These are phyloP conservation scores for Entoloma clypeatum DNA, from an alignment of 1,284 basidiomycete species.

Conservation along the genomic window DNA sequence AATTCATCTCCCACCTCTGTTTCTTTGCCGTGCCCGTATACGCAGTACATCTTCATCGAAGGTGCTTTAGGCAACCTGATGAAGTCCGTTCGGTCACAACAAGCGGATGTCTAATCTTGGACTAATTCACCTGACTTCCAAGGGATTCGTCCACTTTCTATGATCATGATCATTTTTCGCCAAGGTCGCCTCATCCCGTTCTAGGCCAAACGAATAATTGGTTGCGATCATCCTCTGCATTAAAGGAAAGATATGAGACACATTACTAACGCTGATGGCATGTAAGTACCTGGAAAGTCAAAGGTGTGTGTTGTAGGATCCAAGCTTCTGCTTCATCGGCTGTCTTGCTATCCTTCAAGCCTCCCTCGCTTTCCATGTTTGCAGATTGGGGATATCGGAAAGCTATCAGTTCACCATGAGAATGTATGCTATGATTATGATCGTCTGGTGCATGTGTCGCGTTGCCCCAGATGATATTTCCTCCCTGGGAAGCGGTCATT, in stretches of 20 bases:
- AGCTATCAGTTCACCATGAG: slow-evolving; percentile 80
- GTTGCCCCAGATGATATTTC: slow-evolving; percentile 89
- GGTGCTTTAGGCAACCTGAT: slow-evolving; percentile 84
- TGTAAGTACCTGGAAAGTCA: slow-evolving; percentile 81
- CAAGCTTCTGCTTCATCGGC: slow-evolving; percentile 72
- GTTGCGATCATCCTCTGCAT: slow-evolving; percentile 79
- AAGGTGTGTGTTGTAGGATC: slow-evolving; percentile 83
- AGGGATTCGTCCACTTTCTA: slow-evolving; percentile 92
- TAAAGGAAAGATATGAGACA: neutral
- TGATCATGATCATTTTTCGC: slow-evolving; percentile 68
- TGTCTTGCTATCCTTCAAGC: slow-evolving; percentile 68
- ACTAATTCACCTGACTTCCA: slow-evolving; percentile 70
- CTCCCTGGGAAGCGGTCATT: slow-evolving; percentile 54
- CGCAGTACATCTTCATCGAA: slow-evolving; percentile 89
- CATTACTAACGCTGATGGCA: slow-evolving; percentile 15
- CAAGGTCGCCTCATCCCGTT: slow-evolving; percentile 67
- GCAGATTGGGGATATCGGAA: slow-evolving; percentile 51
- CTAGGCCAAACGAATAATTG: slow-evolving; percentile 95
- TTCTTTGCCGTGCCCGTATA: slow-evolving; percentile 95
- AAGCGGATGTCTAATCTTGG: neutral
- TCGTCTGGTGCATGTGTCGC: slow-evolving; percentile 76
- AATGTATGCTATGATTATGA: slow-evolving; percentile 52
- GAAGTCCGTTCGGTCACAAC: neutral
- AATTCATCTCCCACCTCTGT: slow-evolving; percentile 87
- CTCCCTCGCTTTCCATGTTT: slow-evolving; percentile 21